A percentile compares a stretch with the other conserved stretches of the same genome.
These are phyloP conservation scores for Brachypodium distachyon DNA, from an alignment of 202 grass and related monocot species.

Conservation along the genomic window DNA sequence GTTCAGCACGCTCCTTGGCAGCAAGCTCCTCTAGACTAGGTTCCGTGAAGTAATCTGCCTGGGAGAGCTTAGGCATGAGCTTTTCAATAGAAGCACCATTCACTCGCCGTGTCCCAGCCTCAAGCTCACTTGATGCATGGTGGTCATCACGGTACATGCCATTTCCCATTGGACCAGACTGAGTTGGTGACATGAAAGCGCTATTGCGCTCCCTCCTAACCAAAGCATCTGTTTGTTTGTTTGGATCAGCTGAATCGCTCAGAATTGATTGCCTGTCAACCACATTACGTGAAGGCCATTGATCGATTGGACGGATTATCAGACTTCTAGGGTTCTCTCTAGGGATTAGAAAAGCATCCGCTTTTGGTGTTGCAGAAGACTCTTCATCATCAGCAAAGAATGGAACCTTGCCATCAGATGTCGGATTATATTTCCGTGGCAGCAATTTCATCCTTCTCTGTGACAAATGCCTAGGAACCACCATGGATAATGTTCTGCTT, in stretches of 20 bases:
- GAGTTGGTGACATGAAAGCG: neutral
- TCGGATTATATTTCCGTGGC: constrained; percentile 69
- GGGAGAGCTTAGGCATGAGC: constrained; percentile 68
- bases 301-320: constrained; percentile 59
- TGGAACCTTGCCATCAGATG: constrained; percentile 70
- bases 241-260: constrained; percentile 13
- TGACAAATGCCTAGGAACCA: constrained; percentile 75
- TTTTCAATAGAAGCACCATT: constrained; percentile 52
- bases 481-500: constrained; percentile 42
- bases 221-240: constrained; percentile 23
- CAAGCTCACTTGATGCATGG: constrained; percentile 14
- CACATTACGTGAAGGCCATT: constrained; percentile 34
- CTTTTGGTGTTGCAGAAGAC: constrained; percentile 60
- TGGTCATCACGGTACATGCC: constrained; percentile 13
- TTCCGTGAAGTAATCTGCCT: constrained; percentile 68
- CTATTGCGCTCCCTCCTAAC: constrained; percentile 19
- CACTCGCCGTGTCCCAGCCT: constrained; percentile 32
- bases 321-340: constrained; percentile 82
- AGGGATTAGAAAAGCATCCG: constrained; percentile 75
- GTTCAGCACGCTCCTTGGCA: constrained; percentile 75
- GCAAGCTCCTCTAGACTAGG: constrained; percentile 87
- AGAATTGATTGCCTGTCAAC: constrained; percentile 10
- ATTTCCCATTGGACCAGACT: constrained; percentile 24
- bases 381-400: constrained; percentile 69
- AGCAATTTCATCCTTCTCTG: constrained; percentile 85